These are phyloP conservation scores for Cerioporus squamosus DNA, from an alignment of 1,284 basidiomycete species.

Conservation along the genomic window DNA sequence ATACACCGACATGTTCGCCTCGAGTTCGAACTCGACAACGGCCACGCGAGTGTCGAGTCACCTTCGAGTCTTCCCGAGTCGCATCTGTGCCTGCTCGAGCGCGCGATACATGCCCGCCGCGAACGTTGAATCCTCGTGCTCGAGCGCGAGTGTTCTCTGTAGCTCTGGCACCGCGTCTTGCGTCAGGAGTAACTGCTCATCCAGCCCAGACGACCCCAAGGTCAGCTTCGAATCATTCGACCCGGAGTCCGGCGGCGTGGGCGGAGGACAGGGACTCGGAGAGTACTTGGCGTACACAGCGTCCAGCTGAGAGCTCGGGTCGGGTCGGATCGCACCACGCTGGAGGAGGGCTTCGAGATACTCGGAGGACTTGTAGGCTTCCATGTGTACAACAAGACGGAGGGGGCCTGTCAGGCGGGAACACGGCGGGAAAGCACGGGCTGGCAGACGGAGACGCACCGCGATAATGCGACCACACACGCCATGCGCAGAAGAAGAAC, in stretches of 20 bases:
- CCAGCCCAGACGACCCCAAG: conserved; percentile 3
- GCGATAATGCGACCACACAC: conserved; percentile 82
- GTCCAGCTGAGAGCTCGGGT: conserved; percentile 58
- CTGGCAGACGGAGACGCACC: conserved; percentile 46
- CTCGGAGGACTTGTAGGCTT: conserved; percentile 77
- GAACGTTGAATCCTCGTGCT: conserved; percentile 45
- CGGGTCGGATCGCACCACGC: conserved; percentile 56
- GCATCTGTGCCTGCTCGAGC: conserved; percentile 55
- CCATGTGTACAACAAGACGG: no score
- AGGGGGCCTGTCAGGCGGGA: no score
- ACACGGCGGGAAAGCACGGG: no score
- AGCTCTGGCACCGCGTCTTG: conserved; percentile 58
- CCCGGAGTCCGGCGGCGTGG: no score
- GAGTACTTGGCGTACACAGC: conserved; percentile 52
- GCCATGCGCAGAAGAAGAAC: conserved; percentile 84
- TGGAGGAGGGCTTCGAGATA: conserved; percentile 67
- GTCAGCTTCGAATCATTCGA: no score
- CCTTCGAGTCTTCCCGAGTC: conserved; percentile 22
- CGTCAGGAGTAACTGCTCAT: conserved; percentile 41
- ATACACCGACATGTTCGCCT: no score
- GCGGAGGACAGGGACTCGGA: no score
- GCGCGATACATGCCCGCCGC: conserved; percentile 63
- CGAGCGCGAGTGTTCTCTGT: conserved; percentile 43
- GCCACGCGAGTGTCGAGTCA: no score
- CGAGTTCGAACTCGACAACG: no score